Evolutionary conservation across 441 rosid genomes (phyloP).

Genomic region (Codiaeum variegatum): DNA sequence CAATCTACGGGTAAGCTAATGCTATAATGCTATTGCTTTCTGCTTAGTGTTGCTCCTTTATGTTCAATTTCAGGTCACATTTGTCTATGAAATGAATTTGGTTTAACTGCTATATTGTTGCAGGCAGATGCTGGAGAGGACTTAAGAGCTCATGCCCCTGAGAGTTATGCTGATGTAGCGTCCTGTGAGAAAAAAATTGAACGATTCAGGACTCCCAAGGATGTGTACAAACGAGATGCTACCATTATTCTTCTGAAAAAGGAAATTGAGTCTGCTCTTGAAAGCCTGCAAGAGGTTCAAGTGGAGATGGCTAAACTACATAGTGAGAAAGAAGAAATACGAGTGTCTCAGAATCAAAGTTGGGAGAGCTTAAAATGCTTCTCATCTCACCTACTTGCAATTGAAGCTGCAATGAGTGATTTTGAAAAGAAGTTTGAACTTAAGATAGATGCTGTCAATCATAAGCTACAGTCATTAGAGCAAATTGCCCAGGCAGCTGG

Average conservation of each 20-base stretch:
- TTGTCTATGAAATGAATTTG: slow-evolving; percentile 25
- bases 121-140: slow-evolving; percentile 47
- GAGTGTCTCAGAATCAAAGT: slow-evolving; percentile 49
- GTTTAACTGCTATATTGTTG: slow-evolving; percentile 36
- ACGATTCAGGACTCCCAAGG: slow-evolving; percentile 29
- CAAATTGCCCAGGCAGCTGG: slow-evolving; percentile 41
- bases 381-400: slow-evolving; percentile 40
- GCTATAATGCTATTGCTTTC: slow-evolving; percentile 28
- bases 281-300: slow-evolving; percentile 70
- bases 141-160: slow-evolving; percentile 28
- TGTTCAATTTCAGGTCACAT: slow-evolving; percentile 22
- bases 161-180: slow-evolving; percentile 34
- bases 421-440: slow-evolving; percentile 52
- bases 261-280: slow-evolving; percentile 82
- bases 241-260: slow-evolving; percentile 62
- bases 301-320: slow-evolving; percentile 62
- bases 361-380: slow-evolving; percentile 51
- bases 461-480: slow-evolving; percentile 48
- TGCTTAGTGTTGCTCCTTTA: slow-evolving; percentile 17
- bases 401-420: slow-evolving; percentile 44
- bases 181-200: slow-evolving; percentile 28
- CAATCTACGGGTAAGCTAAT: slow-evolving; percentile 56
- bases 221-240: slow-evolving; percentile 44
- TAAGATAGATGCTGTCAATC: slow-evolving; percentile 40
- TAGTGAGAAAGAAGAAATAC: slow-evolving; percentile 61